A percentile compares a stretch with the other conserved stretches of the same genome.
These are phyloP conservation scores for Termitomyces sp. DNA, from an alignment of 768 basidiomycete genomes.

Conservation along the genomic window DNA sequence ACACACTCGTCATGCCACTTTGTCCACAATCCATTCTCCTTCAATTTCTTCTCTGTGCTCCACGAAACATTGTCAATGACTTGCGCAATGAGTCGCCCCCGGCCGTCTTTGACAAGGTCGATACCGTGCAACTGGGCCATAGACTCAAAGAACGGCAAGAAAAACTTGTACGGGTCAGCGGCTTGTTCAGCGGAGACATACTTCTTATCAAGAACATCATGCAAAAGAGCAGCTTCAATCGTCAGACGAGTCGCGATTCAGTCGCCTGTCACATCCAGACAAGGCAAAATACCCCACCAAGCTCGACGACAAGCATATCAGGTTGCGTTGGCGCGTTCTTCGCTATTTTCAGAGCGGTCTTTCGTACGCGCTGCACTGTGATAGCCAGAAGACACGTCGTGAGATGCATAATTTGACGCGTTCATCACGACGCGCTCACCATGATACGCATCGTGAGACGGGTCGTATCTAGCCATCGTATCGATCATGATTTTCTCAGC, in stretches of 20 bases:
- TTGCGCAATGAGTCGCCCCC: slow-evolving; percentile 51
- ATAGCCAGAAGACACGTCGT: slow-evolving; percentile 4
- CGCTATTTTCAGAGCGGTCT: slow-evolving; percentile 72
- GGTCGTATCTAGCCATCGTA: slow-evolving; percentile 75
- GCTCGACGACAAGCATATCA: slow-evolving; percentile 76
- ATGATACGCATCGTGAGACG: slow-evolving; percentile 79
- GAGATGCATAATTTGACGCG: slow-evolving; percentile 8
- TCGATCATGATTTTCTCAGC: slow-evolving; percentile 71
- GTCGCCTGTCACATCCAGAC: neutral
- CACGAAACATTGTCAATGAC: slow-evolving; percentile 84
- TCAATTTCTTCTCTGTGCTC: slow-evolving; percentile 76
- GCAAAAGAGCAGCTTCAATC: slow-evolving; percentile 72
- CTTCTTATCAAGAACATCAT: slow-evolving; percentile 87
- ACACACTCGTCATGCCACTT: slow-evolving; percentile 69
- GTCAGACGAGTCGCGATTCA: neutral
- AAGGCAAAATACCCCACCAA: slow-evolving; percentile 33
- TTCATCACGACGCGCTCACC: slow-evolving; percentile 42
- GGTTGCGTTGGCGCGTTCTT: slow-evolving; percentile 43
- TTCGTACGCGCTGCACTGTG: slow-evolving; percentile 79
- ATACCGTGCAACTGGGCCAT: slow-evolving; percentile 42
- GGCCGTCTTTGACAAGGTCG: slow-evolving; percentile 60
- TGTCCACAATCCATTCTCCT: slow-evolving; percentile 51
- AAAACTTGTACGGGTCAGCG: slow-evolving; percentile 62
- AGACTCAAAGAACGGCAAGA: slow-evolving; percentile 61
- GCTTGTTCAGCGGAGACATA: slow-evolving; percentile 61